Percentiles rank a stretch among this genome's conserved stretches.
phyloP scores from a whole-genome alignment of 352 stramenopile species.

The Pythium periplocum region DNA sequence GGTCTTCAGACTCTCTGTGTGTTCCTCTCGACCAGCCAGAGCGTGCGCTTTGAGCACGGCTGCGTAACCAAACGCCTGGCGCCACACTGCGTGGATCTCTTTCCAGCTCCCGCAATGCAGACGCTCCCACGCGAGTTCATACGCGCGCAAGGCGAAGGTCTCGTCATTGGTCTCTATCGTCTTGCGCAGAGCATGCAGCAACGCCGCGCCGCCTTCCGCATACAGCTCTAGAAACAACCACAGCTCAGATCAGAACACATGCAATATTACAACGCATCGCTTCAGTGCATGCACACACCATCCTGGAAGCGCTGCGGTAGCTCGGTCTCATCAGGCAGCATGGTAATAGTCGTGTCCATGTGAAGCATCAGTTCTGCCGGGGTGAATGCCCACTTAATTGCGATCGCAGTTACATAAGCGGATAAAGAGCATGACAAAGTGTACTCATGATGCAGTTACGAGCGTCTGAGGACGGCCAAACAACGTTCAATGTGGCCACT shows the following conservation, averaged over 20 bases:
- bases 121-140: constrained; percentile 65
- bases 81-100: constrained; percentile 43
- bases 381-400: too few relatives aligned
- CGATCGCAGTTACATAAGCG: too few relatives aligned
- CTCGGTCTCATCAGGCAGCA: not conserved
- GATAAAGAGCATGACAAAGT: too few relatives aligned
- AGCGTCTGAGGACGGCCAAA: too few relatives aligned
- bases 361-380: too few relatives aligned
- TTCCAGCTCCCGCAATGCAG: constrained; percentile 77
- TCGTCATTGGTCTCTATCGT: constrained; percentile 7
- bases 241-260: not conserved
- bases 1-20: constrained; percentile 29
- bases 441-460: too few relatives aligned
- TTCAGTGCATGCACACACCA: not conserved
- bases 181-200: constrained; percentile 35
- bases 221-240: constrained; percentile 26
- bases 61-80: constrained; percentile 51
- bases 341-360: too few relatives aligned
- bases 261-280: not conserved
- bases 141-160: constrained; percentile 14
- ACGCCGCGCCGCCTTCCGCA: constrained; percentile 32
- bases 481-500: too few relatives aligned
- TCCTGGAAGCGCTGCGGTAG: constrained; percentile 3
- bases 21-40: constrained; percentile 18
- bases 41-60: constrained; percentile 40